Evolutionary conservation across 768 basidiomycete species (phyloP), one percentile per base, ranked within the genome.

Genomic region (Serendipita vermifera): DNA sequence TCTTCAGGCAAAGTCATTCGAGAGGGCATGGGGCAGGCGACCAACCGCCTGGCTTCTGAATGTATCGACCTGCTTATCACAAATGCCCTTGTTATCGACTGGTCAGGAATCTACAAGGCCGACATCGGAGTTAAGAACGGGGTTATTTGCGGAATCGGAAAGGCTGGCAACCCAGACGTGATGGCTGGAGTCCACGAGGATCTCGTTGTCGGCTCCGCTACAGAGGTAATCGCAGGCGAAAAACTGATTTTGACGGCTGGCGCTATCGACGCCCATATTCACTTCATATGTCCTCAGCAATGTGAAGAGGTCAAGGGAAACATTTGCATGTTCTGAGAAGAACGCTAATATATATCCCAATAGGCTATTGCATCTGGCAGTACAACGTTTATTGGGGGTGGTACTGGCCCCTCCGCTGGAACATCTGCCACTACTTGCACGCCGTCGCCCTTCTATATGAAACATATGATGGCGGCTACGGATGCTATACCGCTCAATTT

Each of bases 391-490:
- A 83, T 98, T 55, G 94, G 94, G 11, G 94, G 94, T 11, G 94
- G 96, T 1, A 98, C 96, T 0, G 96, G 96, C 17, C 96, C 96
- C 0, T 81, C 81, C 43, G 84, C 88, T 0, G 87, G 89, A 20
- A 83, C 91, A 27, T 86, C 81, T 61, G 94, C 94, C 32, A 98
- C 96, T 55, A 93, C 96, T 0, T 97, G 94, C 65, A 98, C 96
- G 0, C 78, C 91, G 0, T 87, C 85, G 61, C 82, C 82, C 26
- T 93, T 87, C 68, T 91, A 94, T 67, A 82, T 99, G 75, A 73
- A 75, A 41, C 79, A 83, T 48, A 98, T 98, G 94, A 73, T 99
- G 55, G 77, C 82, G 0, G 93, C 94, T 3, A 94, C 89, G 11
- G 96, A 99, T 65, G 77, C 78, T 3, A 69, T 97, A 46, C 80